These are phyloP conservation scores for Capronia coronata DNA, from an alignment of 2,329 filamentous ascomycete genomes.

Conservation along the genomic window DNA sequence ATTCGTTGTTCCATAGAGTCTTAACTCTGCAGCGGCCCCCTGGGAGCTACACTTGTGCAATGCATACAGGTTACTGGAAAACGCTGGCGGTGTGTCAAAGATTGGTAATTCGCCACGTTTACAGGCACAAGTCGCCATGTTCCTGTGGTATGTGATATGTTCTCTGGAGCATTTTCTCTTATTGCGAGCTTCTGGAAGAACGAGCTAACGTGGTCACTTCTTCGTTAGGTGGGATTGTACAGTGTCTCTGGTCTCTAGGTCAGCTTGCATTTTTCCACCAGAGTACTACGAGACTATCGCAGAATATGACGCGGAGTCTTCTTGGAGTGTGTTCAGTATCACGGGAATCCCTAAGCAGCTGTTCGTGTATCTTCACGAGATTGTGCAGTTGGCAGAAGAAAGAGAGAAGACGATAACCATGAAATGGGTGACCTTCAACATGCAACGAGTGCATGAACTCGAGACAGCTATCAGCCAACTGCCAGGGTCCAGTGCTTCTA, in stretches of 20 bases:
- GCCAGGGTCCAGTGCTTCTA: no score
- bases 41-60: background rate
- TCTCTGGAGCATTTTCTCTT: no score
- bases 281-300: conserved; percentile 7
- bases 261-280: background rate
- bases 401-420: background rate
- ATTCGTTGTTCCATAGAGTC: no score
- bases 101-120: background rate
- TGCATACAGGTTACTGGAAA: conserved; percentile 1
- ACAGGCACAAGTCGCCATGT: conserved; percentile 3
- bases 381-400: background rate
- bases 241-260: conserved; percentile 7
- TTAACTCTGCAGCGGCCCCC: background rate
- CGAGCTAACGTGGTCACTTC: no score
- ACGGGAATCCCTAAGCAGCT: conserved; percentile 16
- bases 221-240: conserved; percentile 12
- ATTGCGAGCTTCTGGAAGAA: no score
- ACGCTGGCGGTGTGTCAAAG: background rate
- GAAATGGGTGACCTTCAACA: no score
- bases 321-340: conserved; percentile 16
- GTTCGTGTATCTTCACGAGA: conserved; percentile 13
- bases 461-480: background rate
- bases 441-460: conserved; percentile 1
- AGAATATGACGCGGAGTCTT: conserved; percentile 8
- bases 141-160: conserved; percentile 1